Conservation (phyloP, 306 rosid species). For the Gastrolobium bilobum region DNA sequence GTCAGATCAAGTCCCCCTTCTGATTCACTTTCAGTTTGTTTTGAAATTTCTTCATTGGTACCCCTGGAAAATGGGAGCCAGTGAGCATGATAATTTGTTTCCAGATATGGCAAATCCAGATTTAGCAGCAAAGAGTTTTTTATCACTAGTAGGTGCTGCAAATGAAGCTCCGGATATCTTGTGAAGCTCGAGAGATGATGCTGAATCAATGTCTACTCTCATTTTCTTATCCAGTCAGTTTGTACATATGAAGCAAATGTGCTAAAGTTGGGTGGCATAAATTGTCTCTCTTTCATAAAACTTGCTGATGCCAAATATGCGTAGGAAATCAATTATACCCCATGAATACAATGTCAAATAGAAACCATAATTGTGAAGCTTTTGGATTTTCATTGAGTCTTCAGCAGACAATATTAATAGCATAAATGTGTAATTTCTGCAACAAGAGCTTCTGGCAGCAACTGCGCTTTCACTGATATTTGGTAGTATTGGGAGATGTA, state of each 20-base stretch:
- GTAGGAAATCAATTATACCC: constrained; percentile 8
- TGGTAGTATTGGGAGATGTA: not conserved
- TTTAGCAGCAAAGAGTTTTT: constrained; percentile 66
- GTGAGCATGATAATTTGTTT: constrained; percentile 70
- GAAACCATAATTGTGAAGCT: constrained; percentile 23
- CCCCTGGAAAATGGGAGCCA: constrained; percentile 65
- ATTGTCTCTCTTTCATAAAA: constrained; percentile 17
- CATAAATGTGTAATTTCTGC: not conserved
- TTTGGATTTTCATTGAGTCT: constrained; percentile 31
- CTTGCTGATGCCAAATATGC: constrained; percentile 28
- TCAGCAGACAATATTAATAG: constrained; percentile 4
- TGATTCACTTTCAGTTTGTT: constrained; percentile 62
- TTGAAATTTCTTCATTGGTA: constrained; percentile 52
- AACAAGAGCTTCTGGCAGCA: constrained; percentile 11
- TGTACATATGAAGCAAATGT: constrained; percentile 10
- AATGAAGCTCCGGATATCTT: constrained; percentile 63
- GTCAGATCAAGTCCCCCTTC: constrained; percentile 59
- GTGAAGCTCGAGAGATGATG: constrained; percentile 47
- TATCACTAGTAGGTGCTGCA: constrained; percentile 49
- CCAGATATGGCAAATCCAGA: constrained; percentile 76
- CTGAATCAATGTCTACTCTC: constrained; percentile 54
- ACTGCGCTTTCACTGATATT: not conserved
- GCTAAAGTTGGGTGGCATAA: constrained; percentile 23
- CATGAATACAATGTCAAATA: constrained; percentile 7
- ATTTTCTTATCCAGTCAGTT: constrained; percentile 47